Evolutionary conservation across 2,329 filamentous ascomycete genomes (phyloP).

Genomic region (Fusarium beomiforme): DNA sequence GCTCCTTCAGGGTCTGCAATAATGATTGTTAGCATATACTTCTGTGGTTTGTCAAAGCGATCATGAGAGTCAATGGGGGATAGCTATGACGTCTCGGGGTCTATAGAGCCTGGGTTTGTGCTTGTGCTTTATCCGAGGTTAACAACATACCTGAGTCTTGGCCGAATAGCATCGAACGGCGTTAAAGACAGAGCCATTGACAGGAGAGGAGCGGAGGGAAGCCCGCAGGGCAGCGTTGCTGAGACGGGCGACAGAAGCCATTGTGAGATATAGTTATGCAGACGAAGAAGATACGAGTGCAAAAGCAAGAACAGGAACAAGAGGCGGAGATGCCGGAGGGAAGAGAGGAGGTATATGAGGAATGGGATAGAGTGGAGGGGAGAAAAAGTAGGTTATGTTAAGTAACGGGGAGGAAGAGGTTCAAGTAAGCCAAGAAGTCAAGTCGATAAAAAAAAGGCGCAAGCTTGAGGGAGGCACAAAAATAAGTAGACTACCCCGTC

Average conservation of each 20-base stretch:
- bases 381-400: constrained; percentile 22
- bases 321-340: constrained; percentile 47
- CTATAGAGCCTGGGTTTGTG: constrained; percentile 8
- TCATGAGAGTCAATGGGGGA: neutral
- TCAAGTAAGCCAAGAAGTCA: constrained; percentile 39
- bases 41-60: neutral
- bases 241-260: constrained; percentile 86
- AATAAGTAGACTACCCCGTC: constrained; percentile 32
- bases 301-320: constrained; percentile 36
- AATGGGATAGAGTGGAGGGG: constrained; percentile 44
- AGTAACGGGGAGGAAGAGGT: constrained; percentile 46
- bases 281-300: constrained; percentile 44
- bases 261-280: constrained; percentile 56
- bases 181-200: constrained; percentile 80
- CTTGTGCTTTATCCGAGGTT: constrained; percentile 12
- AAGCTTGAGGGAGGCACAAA: constrained; percentile 23
- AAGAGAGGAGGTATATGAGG: constrained; percentile 47
- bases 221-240: constrained; percentile 84
- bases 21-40: constrained; percentile 8
- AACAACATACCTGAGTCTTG: constrained; percentile 80
- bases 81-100: constrained; percentile 6
- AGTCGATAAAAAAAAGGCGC: constrained; percentile 41
- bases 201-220: constrained; percentile 73
- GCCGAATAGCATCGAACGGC: constrained; percentile 91
- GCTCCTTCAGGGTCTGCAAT: constrained; percentile 91